A percentile compares a stretch with the other conserved stretches of the same genome.
Evolutionary conservation across 805 yeast genomes (phyloP).

Genomic region (Naumovozyma dairenensis): DNA sequence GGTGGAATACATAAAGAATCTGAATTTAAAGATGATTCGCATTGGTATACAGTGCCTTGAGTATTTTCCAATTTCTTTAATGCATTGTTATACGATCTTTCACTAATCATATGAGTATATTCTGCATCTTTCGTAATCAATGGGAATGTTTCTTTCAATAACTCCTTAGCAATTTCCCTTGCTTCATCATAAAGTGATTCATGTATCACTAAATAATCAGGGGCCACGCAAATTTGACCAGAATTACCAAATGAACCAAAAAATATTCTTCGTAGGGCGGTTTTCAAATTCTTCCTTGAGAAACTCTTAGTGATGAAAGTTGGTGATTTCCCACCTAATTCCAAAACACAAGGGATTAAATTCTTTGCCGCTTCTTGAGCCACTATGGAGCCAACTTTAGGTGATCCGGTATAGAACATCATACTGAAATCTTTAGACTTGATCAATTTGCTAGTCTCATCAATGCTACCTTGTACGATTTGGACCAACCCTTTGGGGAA

Average conservation of each 20-base stretch:
- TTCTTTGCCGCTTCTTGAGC: slow-evolving; percentile 76
- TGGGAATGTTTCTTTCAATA: slow-evolving; percentile 39
- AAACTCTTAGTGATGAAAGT: slow-evolving; percentile 51
- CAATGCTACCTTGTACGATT: slow-evolving; percentile 64
- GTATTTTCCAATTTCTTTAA: slow-evolving; percentile 35
- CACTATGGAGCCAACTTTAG: slow-evolving; percentile 64
- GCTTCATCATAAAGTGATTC: slow-evolving; percentile 45
- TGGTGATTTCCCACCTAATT: slow-evolving; percentile 91
- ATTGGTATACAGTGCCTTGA: slow-evolving; percentile 34
- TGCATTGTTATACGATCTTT: slow-evolving; percentile 42
- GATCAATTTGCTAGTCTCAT: slow-evolving; percentile 51
- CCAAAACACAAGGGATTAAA: slow-evolving; percentile 71
- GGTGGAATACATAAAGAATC: slow-evolving; percentile 53
- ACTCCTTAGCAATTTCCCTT: slow-evolving; percentile 31
- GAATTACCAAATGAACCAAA: slow-evolving; percentile 75
- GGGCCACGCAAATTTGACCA: slow-evolving; percentile 88
- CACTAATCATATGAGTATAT: slow-evolving; percentile 56
- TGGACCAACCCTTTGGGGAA: slow-evolving; percentile 48
- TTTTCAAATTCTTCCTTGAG: slow-evolving; percentile 34
- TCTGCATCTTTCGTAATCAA: slow-evolving; percentile 28
- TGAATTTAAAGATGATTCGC: slow-evolving; percentile 1
- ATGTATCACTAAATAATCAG: slow-evolving; percentile 73
- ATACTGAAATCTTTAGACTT: slow-evolving; percentile 58
- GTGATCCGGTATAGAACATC: slow-evolving; percentile 80
- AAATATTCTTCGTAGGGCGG: slow-evolving; percentile 50